phyloP scores from a whole-genome alignment of 345 rosid genomes.

The Eucalyptus microcorys region DNA sequence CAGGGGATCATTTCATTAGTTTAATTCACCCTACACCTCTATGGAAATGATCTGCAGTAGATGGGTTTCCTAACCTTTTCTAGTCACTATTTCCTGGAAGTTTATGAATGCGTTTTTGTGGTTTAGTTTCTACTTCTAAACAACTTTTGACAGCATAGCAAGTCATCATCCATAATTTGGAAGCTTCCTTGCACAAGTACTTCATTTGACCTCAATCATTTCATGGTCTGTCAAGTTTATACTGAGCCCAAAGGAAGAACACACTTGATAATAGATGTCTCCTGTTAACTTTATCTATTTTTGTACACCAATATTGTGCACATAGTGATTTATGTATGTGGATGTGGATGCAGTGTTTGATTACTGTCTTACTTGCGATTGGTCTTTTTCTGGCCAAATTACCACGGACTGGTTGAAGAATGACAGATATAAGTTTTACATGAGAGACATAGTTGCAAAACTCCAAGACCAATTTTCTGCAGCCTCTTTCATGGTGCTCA shows the following conservation, averaged over 20 bases:
- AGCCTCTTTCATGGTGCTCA: constrained; percentile 69
- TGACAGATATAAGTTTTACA: constrained; percentile 42
- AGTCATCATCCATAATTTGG: not conserved
- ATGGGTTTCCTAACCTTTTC: not conserved
- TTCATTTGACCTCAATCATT: not conserved
- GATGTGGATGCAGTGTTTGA: constrained; percentile 51
- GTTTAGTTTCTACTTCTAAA: not conserved
- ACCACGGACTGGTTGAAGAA: constrained; percentile 17
- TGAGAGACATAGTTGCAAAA: constrained; percentile 55
- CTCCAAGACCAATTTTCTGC: constrained; percentile 64
- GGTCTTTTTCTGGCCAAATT: not conserved
- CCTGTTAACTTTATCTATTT: not conserved
- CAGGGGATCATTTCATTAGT: not conserved
- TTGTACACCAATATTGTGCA: not conserved
- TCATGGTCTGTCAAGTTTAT: not conserved
- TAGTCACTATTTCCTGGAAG: not conserved
- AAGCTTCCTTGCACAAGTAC: not conserved
- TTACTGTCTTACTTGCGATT: constrained; percentile 64
- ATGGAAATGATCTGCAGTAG: not conserved
- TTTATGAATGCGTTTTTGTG: not conserved
- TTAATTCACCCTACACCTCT: not conserved
- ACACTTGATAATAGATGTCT: not conserved
- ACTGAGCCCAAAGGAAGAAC: not conserved
- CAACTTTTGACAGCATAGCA: not conserved
- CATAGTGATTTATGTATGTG: not conserved